Evolutionary conservation across 202 grass and related monocot species (phyloP).

Genomic region (Zizania palustris): DNA sequence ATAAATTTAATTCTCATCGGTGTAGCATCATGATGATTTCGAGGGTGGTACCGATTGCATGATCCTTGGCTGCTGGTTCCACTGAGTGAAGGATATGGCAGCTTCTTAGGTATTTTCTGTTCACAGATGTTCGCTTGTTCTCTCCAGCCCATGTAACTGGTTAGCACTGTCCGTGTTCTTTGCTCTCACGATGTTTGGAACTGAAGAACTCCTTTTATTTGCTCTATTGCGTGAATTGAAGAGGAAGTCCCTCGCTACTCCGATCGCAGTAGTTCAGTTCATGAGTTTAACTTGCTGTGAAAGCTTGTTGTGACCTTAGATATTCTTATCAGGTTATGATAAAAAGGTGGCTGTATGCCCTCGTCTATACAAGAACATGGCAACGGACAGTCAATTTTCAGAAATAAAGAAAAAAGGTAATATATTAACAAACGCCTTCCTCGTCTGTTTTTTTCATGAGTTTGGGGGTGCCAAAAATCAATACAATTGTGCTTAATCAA

Average conservation of each 20-base stretch:
- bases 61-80: constrained; percentile 33
- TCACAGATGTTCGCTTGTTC: constrained; percentile 28
- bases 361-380: constrained; percentile 29
- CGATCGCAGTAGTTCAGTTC: constrained; percentile 55
- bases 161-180: neutral
- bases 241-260: constrained; percentile 50
- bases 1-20: constrained; percentile 65
- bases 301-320: neutral
- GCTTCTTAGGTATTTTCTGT: constrained; percentile 22
- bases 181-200: neutral
- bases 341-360: neutral
- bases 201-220: constrained; percentile 11
- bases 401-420: constrained; percentile 1
- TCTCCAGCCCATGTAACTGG: constrained; percentile 27
- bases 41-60: constrained; percentile 25
- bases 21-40: constrained; percentile 20
- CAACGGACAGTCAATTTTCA: neutral
- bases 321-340: constrained; percentile 17
- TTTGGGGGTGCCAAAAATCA: neutral
- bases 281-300: too few relatives aligned
- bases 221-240: constrained; percentile 56
- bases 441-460: neutral
- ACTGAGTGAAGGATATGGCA: constrained; percentile 28
- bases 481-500: constrained; percentile 9
- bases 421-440: neutral